Conservation (phyloP, 306 rosid genomes). For the Quercus glauca region DNA sequence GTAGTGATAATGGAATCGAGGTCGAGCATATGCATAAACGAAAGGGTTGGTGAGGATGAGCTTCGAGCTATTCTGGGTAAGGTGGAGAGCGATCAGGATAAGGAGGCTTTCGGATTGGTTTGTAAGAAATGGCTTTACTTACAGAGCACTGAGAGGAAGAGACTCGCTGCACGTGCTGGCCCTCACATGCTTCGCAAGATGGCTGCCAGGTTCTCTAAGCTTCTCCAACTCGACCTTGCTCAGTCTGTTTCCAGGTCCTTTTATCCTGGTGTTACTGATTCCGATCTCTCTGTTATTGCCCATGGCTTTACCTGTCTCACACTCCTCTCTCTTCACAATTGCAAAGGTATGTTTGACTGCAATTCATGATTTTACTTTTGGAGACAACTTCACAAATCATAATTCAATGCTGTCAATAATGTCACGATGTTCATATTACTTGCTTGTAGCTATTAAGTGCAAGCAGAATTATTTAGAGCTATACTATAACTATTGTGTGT, state of each 20-base stretch:
- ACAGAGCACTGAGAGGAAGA: slow-evolving; percentile 93
- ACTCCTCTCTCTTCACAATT: slow-evolving; percentile 67
- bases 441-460: too few relatives aligned
- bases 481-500: too few relatives aligned
- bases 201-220: slow-evolving; percentile 78
- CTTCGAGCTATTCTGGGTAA: slow-evolving; percentile 64
- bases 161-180: slow-evolving; percentile 86
- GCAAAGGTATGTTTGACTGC: slow-evolving; percentile 52
- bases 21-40: slow-evolving; percentile 51
- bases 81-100: slow-evolving; percentile 64
- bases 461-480: too few relatives aligned
- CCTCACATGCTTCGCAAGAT: slow-evolving; percentile 78
- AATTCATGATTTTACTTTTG: too few relatives aligned
- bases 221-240: slow-evolving; percentile 72
- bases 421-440: too few relatives aligned
- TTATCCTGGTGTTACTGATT: slow-evolving; percentile 84
- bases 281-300: slow-evolving; percentile 78
- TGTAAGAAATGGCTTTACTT: slow-evolving; percentile 87
- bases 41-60: slow-evolving; percentile 70
- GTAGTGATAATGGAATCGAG: too few relatives aligned
- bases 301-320: slow-evolving; percentile 62
- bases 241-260: slow-evolving; percentile 95
- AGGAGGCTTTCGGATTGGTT: slow-evolving; percentile 77
- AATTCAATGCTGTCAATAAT: too few relatives aligned
- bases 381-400: too few relatives aligned